Evolutionary conservation across 345 rosid genomes (phyloP).

Genomic region (Eucalyptus sp.): DNA sequence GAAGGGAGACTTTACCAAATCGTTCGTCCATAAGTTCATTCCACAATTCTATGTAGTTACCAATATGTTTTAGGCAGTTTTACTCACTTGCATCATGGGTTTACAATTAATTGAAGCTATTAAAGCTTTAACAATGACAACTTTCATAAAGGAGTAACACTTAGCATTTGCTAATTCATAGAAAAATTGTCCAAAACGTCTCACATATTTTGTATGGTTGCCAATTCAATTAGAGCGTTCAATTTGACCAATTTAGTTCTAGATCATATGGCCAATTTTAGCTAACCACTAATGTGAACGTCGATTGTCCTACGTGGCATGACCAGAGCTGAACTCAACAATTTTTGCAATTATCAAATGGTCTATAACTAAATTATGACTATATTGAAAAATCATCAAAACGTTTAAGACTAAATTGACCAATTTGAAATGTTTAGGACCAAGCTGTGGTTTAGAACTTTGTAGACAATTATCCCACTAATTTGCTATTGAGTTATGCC

Average conservation of each 20-base stretch:
- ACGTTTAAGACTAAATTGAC: rapidly evolving
- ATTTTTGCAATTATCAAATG: not conserved
- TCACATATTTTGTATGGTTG: not conserved
- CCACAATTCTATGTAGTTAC: not conserved
- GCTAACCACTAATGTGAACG: rapidly evolving
- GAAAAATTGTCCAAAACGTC: not conserved
- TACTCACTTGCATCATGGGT: not conserved
- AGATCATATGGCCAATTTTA: not conserved
- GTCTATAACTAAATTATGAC: not conserved
- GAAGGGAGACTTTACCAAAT: not conserved
- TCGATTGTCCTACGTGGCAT: rapidly evolving
- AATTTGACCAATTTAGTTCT: not conserved
- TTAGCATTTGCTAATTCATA: not conserved
- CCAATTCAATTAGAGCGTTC: rapidly evolving
- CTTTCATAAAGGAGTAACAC: not conserved
- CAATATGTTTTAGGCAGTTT: not conserved
- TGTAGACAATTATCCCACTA: not conserved
- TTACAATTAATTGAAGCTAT: not conserved
- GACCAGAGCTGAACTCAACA: rapidly evolving
- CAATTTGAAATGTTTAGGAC: not conserved
- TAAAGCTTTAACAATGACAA: not conserved
- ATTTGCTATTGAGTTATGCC: not conserved
- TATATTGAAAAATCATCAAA: not conserved
- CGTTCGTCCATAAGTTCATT: not conserved
- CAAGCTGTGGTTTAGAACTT: not conserved